phyloP scores from a whole-genome alignment of 371 early-diverging fungal genomes.

The Coemansia sp. region DNA sequence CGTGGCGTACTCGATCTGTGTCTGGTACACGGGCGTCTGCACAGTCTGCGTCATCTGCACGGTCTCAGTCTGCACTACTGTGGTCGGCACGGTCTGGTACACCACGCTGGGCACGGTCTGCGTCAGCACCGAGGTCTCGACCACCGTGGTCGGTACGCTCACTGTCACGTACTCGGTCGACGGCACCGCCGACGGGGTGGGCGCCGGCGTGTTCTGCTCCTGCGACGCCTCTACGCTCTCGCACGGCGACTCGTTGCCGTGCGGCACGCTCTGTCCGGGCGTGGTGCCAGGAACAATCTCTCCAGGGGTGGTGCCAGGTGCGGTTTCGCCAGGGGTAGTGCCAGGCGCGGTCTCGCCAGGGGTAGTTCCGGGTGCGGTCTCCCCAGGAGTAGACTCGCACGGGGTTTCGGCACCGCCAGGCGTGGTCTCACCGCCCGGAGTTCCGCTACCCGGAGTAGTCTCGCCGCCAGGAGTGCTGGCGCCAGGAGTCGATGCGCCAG shows the following conservation, averaged over 20 bases:
- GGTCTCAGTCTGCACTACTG: constrained; percentile 23
- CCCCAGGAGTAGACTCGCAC: constrained; percentile 12
- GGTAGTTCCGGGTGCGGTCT: neutral
- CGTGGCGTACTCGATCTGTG: constrained; percentile 38
- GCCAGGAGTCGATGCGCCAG: constrained; percentile 6
- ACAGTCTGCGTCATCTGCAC: constrained; percentile 27
- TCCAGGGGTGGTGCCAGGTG: constrained; percentile 2
- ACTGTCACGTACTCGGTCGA: constrained; percentile 20
- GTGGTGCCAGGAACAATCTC: constrained; percentile 1
- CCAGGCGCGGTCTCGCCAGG: constrained; percentile 2
- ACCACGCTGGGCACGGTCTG: constrained; percentile 37
- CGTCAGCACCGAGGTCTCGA: constrained; percentile 20
- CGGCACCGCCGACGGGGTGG: constrained; percentile 6
- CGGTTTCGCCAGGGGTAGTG: constrained; percentile 2
- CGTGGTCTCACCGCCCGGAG: neutral
- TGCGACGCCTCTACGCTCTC: constrained; percentile 17
- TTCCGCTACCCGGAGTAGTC: neutral
- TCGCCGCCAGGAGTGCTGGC: constrained; percentile 3
- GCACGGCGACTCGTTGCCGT: neutral
- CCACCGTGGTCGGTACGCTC: constrained; percentile 26
- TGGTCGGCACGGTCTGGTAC: constrained; percentile 34
- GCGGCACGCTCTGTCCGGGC: neutral
- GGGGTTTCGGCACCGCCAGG: constrained; percentile 9
- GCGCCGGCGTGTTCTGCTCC: constrained; percentile 6
- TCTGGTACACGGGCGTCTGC: constrained; percentile 25